phyloP scores from a whole-genome alignment of 1,284 basidiomycete genomes.

The Cryptococcus sp. region DNA sequence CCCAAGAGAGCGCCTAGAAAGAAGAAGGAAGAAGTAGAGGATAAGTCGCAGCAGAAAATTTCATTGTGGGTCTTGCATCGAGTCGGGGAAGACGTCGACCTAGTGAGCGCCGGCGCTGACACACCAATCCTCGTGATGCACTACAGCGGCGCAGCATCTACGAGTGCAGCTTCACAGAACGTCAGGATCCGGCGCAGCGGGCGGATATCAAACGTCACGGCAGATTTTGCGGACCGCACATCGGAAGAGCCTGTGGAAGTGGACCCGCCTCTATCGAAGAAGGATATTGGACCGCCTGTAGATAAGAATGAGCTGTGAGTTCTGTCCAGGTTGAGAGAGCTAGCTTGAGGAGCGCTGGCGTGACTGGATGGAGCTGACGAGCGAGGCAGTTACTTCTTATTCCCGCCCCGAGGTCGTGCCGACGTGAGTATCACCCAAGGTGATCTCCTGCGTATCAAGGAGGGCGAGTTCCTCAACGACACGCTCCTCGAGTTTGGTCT shows the following conservation, averaged over 20 bases:
- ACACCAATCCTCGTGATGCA: not conserved
- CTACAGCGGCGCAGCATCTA: not conserved
- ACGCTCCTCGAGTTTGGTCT: slow-evolving; percentile 93
- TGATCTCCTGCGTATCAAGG: slow-evolving; percentile 69
- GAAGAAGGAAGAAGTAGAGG: not conserved
- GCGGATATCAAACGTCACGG: too few species aligned
- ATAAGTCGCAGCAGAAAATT: not conserved
- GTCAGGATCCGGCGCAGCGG: too few species aligned
- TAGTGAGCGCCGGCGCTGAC: not conserved
- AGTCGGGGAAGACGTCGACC: too few species aligned
- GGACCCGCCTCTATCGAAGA: too few species aligned
- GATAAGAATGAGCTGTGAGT: slow-evolving; percentile 31
- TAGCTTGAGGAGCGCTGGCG: not conserved
- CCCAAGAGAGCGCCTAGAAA: not conserved
- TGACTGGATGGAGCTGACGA: not conserved
- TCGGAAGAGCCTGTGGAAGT: too few species aligned
- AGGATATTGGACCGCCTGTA: slow-evolving; percentile 1
- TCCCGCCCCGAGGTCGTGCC: slow-evolving; percentile 65
- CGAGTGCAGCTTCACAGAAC: too few species aligned
- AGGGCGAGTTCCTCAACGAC: slow-evolving; percentile 88
- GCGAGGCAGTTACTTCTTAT: slow-evolving; percentile 54
- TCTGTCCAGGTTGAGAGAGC: too few species aligned
- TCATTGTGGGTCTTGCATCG: not conserved
- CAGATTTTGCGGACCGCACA: too few species aligned
- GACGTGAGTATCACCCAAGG: slow-evolving; percentile 72